Evolutionary conservation across 768 basidiomycete species (phyloP).

Genomic region (Rhodotorula babjevae): DNA sequence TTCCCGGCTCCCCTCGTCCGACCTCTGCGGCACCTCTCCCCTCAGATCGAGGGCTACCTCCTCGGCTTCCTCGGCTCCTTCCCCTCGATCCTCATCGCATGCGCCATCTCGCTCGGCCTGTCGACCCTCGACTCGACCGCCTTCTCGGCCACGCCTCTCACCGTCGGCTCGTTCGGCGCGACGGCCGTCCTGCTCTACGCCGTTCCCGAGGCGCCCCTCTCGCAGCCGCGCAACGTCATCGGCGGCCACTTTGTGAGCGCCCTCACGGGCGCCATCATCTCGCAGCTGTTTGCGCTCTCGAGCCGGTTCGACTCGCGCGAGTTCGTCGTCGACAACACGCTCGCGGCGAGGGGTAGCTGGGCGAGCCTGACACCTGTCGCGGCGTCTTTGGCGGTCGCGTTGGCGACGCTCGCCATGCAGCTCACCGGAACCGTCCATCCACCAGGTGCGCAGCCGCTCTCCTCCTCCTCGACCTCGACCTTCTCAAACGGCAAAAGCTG

Average conservation of each 20-base stretch:
- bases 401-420: slow-evolving; percentile 21
- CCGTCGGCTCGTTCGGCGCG: slow-evolving; percentile 25
- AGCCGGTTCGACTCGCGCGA: slow-evolving; percentile 1
- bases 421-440: slow-evolving; percentile 33
- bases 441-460: slow-evolving; percentile 1
- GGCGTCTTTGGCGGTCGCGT: slow-evolving; percentile 11
- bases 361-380: slow-evolving; percentile 8
- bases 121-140: not conserved
- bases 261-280: slow-evolving; percentile 14
- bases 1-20: slow-evolving; percentile 4
- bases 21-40: not conserved
- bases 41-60: slow-evolving; percentile 12
- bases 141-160: slow-evolving; percentile 18
- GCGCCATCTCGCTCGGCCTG: slow-evolving; percentile 21
- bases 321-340: slow-evolving; percentile 8
- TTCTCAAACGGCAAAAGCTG: not conserved
- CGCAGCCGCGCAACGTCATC: slow-evolving; percentile 21
- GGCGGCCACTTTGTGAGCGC: slow-evolving; percentile 29
- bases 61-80: slow-evolving; percentile 29
- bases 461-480: rapidly evolving
- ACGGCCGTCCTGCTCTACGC: slow-evolving; percentile 33
- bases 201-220: slow-evolving; percentile 24
- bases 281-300: slow-evolving; percentile 20
- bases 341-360: slow-evolving; percentile 3
- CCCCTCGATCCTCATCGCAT: slow-evolving; percentile 26